These are phyloP conservation scores for Aureobasidium sp. DNA, from an alignment of 2,329 filamentous ascomycete species.

Conservation along the genomic window DNA sequence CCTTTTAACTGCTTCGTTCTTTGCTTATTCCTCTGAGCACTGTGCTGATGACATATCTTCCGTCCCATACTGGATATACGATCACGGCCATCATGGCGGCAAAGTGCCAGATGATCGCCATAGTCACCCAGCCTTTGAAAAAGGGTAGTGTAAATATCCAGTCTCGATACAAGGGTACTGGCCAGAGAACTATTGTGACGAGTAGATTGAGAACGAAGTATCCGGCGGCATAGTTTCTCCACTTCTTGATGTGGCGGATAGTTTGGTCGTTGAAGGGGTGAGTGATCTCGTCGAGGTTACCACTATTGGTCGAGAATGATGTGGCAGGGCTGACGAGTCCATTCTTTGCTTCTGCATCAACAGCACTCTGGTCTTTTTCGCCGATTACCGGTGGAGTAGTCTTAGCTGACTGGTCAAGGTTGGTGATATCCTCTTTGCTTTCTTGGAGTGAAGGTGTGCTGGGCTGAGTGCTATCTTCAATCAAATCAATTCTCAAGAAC, in stretches of 20 bases:
- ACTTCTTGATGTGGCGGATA: slow-evolving; percentile 22
- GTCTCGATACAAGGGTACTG: slow-evolving; percentile 42
- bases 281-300: slow-evolving; percentile 33
- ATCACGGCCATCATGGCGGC: slow-evolving; percentile 39
- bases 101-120: slow-evolving; percentile 43
- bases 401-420: background rate
- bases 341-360: background rate
- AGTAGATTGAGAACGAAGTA: slow-evolving; percentile 37
- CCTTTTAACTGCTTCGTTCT: background rate
- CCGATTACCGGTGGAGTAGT: background rate
- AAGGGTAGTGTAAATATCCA: slow-evolving; percentile 42
- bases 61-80: slow-evolving; percentile 42
- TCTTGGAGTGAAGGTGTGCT: slow-evolving; percentile 13
- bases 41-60: slow-evolving; percentile 33
- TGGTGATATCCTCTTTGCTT: slow-evolving; percentile 6
- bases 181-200: slow-evolving; percentile 42
- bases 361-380: background rate
- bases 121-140: slow-evolving; percentile 38
- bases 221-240: slow-evolving; percentile 31
- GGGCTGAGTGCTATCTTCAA: slow-evolving; percentile 28
- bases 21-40: slow-evolving; percentile 21
- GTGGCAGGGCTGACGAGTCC: background rate
- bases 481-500: slow-evolving; percentile 41
- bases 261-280: slow-evolving; percentile 36
- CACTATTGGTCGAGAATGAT: background rate